Evolutionary conservation across 768 basidiomycete species (phyloP).

Genomic region (Pholiota conissans): DNA sequence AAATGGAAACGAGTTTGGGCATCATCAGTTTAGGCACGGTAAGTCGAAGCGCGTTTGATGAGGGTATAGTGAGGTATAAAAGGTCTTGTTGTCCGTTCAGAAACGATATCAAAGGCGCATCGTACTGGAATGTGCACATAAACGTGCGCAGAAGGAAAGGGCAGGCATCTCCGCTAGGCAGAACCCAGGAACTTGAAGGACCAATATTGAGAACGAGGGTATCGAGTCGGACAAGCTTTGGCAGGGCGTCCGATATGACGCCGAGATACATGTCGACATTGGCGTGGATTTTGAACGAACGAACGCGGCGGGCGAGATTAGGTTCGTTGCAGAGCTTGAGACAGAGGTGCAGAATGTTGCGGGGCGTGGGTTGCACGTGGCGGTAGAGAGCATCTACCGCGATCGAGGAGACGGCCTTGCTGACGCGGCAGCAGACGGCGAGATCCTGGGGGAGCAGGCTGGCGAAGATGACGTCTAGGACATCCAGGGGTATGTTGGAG

Average conservation of each 20-base stretch:
- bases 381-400: constrained; percentile 23
- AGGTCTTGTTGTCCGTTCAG: constrained; percentile 16
- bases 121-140: constrained; percentile 17
- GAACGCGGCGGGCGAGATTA: constrained; percentile 18
- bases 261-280: constrained; percentile 22
- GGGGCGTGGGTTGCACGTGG: constrained; percentile 17
- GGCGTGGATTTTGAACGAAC: constrained; percentile 17
- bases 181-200: constrained; percentile 21
- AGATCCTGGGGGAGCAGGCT: constrained; percentile 13
- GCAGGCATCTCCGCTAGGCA: constrained; percentile 16
- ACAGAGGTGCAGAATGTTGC: constrained; percentile 21
- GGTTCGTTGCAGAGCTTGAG: constrained; percentile 22
- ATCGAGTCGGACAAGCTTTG: constrained; percentile 19
- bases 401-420: constrained; percentile 15
- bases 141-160: constrained; percentile 23
- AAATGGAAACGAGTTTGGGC: constrained; percentile 17
- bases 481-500: constrained; percentile 21
- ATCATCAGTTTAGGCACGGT: constrained; percentile 7
- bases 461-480: constrained; percentile 21
- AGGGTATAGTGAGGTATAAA: constrained; percentile 11
- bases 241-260: constrained; percentile 20
- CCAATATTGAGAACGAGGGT: constrained; percentile 24
- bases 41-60: not conserved
- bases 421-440: constrained; percentile 21
- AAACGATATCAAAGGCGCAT: constrained; percentile 16